phyloP scores from a whole-genome alignment of 495 filamentous ascomycete species.

The Neurospora sp. region DNA sequence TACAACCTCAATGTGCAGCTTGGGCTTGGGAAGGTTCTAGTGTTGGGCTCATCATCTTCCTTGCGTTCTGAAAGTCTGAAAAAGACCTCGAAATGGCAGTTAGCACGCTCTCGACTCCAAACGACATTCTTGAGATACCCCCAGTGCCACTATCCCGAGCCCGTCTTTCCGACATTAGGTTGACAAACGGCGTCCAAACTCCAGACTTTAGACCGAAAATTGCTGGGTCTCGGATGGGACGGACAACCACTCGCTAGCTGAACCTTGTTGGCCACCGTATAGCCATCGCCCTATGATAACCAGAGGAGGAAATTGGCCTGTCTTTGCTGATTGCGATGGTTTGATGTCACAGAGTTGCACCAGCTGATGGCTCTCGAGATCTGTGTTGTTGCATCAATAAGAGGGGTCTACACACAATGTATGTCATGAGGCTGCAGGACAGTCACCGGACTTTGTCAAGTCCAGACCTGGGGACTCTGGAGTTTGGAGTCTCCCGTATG shows the following conservation, averaged over 20 bases:
- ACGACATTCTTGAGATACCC: not conserved
- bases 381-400: not conserved
- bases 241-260: not conserved
- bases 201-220: not conserved
- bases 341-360: not conserved
- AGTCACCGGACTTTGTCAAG: not conserved
- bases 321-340: not conserved
- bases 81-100: not conserved
- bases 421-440: not conserved
- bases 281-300: not conserved
- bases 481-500: not conserved
- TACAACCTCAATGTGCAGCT: not conserved
- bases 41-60: not conserved
- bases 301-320: not conserved
- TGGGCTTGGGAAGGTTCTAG: not conserved
- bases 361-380: not conserved
- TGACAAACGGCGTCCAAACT: not conserved
- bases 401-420: not conserved
- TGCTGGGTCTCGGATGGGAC: not conserved
- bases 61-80: not conserved
- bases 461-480: not conserved
- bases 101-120: not conserved
- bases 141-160: not conserved
- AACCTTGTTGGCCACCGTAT: not conserved
- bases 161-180: not conserved